Conservation (phyloP, 805 yeast species). For the Candida namnaoensis region DNA sequence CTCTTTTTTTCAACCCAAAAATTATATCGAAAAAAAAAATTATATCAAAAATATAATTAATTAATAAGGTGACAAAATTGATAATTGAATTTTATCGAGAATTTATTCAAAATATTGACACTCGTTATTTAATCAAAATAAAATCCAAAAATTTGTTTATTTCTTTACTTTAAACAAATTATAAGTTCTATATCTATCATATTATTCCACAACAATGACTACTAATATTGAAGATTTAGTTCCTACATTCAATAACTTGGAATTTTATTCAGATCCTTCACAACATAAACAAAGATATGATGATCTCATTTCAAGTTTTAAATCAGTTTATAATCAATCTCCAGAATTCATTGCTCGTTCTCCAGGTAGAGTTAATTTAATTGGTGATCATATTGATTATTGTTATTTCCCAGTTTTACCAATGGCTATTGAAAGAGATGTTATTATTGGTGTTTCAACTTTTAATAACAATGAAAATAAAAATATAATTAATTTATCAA, state of each 20-base stretch:
- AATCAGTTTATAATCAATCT: constrained; percentile 20
- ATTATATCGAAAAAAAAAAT: no score
- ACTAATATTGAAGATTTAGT: constrained; percentile 7
- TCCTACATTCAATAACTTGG: constrained; percentile 26
- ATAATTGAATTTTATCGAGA: no score
- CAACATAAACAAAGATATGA: constrained; percentile 21
- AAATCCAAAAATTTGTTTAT: no score
- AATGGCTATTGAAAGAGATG: constrained; percentile 62
- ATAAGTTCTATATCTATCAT: no score
- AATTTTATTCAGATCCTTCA: constrained; percentile 25
- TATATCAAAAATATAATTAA: no score
- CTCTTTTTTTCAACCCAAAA: no score
- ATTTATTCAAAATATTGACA: no score
- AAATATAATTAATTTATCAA: constrained; percentile 22
- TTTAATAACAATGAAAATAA: constrained; percentile 13
- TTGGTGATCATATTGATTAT: constrained; percentile 73
- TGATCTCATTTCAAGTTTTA: constrained; percentile 9
- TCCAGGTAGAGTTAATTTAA: constrained; percentile 71
- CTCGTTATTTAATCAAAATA: no score
- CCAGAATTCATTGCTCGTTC: constrained; percentile 48
- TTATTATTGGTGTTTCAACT: constrained; percentile 41
- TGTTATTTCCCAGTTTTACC: constrained; percentile 61
- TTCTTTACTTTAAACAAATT: no score
- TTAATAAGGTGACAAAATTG: no score
- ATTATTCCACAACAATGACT: no score